A percentile compares a stretch with the other conserved stretches of the same genome.
phyloP scores from a whole-genome alignment of 2,329 filamentous ascomycete species.

The Pseudogymnoascus pannorum region DNA sequence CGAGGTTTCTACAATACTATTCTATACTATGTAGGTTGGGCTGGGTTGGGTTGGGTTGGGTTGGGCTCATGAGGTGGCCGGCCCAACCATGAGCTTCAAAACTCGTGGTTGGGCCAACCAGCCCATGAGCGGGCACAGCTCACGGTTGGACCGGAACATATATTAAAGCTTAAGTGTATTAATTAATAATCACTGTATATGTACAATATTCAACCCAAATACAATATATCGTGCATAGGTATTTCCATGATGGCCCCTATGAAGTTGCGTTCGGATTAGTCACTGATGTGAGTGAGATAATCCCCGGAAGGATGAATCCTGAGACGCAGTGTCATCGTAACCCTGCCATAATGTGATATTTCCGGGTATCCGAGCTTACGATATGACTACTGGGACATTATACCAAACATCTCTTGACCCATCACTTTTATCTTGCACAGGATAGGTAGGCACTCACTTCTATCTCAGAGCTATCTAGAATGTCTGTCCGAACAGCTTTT shows the following conservation, averaged over 20 bases:
- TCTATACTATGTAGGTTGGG: no score
- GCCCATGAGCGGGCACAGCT: no score
- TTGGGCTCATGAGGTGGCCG: no score
- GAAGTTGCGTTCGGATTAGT: background rate
- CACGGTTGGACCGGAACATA: no score
- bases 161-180: conserved; percentile 13
- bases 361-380: background rate
- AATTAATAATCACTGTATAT: background rate
- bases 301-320: background rate
- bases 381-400: background rate
- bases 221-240: no score
- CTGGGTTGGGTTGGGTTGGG: no score
- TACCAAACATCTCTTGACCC: background rate
- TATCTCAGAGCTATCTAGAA: background rate
- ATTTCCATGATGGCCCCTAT: background rate
- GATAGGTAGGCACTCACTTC: background rate
- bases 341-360: background rate
- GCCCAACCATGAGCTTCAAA: no score
- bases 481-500: background rate
- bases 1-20: no score
- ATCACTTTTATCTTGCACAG: background rate
- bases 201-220: background rate
- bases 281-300: background rate
- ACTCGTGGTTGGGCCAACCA: no score
- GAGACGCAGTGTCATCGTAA: background rate